These are phyloP conservation scores for Scheffersomyces segobiensis DNA, from an alignment of 1,139 yeast species.

Conservation along the genomic window DNA sequence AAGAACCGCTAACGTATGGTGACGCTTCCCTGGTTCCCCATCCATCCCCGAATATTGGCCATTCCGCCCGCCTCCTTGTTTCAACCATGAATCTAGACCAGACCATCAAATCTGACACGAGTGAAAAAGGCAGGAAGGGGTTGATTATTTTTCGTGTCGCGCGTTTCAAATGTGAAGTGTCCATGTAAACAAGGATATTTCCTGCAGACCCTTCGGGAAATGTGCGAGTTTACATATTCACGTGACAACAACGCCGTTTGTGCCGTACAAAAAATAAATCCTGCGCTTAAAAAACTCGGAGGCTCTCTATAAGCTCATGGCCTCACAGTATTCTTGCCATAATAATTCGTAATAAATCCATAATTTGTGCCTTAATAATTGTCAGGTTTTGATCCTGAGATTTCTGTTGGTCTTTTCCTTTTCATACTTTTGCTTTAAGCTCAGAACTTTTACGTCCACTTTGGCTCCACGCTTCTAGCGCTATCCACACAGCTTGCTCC, in stretches of 20 bases:
- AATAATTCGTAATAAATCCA: background rate
- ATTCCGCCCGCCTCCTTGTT: background rate
- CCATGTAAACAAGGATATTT: background rate
- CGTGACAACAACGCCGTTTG: background rate
- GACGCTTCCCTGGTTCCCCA: background rate
- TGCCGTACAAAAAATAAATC: background rate
- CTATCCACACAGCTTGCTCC: background rate
- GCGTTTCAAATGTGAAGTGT: background rate
- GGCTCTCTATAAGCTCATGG: background rate
- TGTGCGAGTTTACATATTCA: background rate
- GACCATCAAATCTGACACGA: background rate
- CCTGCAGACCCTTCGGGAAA: background rate
- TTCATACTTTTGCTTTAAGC: background rate
- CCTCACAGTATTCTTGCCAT: background rate
- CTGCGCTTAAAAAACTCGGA: background rate
- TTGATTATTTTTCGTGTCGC: background rate
- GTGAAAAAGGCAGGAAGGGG: background rate
- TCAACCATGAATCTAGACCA: background rate
- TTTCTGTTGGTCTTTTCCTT: background rate
- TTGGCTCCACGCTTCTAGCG: background rate
- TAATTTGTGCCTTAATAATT: background rate
- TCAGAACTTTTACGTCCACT: background rate
- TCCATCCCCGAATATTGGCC: background rate
- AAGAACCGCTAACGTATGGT: background rate
- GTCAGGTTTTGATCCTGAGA: background rate